phyloP scores from a whole-genome alignment of 768 basidiomycete species.

The Lactarius trivialis region DNA sequence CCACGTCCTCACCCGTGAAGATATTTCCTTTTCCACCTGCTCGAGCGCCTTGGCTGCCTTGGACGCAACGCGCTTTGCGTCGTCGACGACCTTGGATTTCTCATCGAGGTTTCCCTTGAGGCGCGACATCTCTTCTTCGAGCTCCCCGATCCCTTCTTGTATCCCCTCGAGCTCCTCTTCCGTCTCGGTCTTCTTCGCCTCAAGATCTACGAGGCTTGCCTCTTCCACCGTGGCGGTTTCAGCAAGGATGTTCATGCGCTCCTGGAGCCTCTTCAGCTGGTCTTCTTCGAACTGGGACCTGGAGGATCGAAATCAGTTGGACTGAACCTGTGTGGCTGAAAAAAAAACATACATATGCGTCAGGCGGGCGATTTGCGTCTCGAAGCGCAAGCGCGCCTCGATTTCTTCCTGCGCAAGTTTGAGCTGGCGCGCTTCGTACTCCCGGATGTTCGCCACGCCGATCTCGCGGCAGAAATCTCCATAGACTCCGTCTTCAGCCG shows the following conservation, averaged over 20 bases:
- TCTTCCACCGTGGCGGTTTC: slow-evolving; percentile 47
- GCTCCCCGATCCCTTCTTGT: slow-evolving; percentile 46
- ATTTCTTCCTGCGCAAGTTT: slow-evolving; percentile 85
- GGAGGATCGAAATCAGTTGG: neutral
- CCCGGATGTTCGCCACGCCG: slow-evolving; percentile 73
- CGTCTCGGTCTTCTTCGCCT: slow-evolving; percentile 47
- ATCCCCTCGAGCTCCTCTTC: slow-evolving; percentile 54
- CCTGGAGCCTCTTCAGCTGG: slow-evolving; percentile 56
- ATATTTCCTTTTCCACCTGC: slow-evolving; percentile 86
- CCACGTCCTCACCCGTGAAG: slow-evolving; percentile 56
- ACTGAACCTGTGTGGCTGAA: neutral
- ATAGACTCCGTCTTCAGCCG: slow-evolving; percentile 79
- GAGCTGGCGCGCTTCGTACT: slow-evolving; percentile 89
- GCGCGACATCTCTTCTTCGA: slow-evolving; percentile 55
- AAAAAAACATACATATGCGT: slow-evolving; percentile 64
- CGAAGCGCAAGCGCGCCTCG: slow-evolving; percentile 73
- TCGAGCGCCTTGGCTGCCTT: slow-evolving; percentile 77
- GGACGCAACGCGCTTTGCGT: slow-evolving; percentile 59
- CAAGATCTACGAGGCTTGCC: slow-evolving; percentile 45
- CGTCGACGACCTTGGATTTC: slow-evolving; percentile 66
- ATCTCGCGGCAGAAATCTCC: slow-evolving; percentile 72
- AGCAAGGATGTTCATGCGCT: slow-evolving; percentile 53
- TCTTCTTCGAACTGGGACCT: slow-evolving; percentile 81
- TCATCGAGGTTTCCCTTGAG: slow-evolving; percentile 64
- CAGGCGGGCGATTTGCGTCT: slow-evolving; percentile 80